Base-by-base conservation (phyloP, 2,329 filamentous ascomycete species). In the Cladobotryum protrusum region DNA sequence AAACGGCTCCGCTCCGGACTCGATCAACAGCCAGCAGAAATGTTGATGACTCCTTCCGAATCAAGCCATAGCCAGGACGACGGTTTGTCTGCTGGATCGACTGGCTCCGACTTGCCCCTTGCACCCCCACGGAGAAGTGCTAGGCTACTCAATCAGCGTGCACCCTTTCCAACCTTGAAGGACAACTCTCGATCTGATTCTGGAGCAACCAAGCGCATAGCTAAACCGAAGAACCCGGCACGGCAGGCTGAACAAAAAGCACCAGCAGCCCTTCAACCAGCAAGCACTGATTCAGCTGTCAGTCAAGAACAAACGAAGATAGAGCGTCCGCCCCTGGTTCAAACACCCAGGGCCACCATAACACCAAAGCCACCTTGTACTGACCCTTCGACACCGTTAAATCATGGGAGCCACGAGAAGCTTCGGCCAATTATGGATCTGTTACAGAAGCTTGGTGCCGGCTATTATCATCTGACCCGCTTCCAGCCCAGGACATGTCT, bases 401-500 rank as follows among this genome's bases (percentile, higher is more conserved):
- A 18, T 18, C 36, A n/a, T 9, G n/a, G 8, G 6, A n/a, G n/a
- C 9, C n/a, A 39, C 14, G 36, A 39, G 36, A 52, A 45, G 17
- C 42, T 52, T 11, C 46, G 49, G 20, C 24, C 50, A 15, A 19
- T 49, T 20, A 45, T 57, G 6, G 37, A 24, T 24, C 44, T 58
- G 5, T 19, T 58, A 14, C 19, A 37, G 19, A 57, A 49, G 46
- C 17, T 58, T 7, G 54, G 54, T 12, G 33, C 42, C 12, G 56
- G 50, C 2, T 57, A 57, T 44, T 55, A 57, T 32, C 48, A 54
- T 39, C 52, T 57, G 2, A 53, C 48, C 45, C 53, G 52, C 19
- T 57, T 57, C 47, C 41, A 57, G 35, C 54, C 49, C 19, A 50
- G 53, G 32, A 43, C 41, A 19, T 57, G 56, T 37, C 49, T 57